Evolutionary conservation across 805 yeast species (phyloP), one percentile per base, ranked within the genome.

Genomic region (Suhomyces sp.): DNA sequence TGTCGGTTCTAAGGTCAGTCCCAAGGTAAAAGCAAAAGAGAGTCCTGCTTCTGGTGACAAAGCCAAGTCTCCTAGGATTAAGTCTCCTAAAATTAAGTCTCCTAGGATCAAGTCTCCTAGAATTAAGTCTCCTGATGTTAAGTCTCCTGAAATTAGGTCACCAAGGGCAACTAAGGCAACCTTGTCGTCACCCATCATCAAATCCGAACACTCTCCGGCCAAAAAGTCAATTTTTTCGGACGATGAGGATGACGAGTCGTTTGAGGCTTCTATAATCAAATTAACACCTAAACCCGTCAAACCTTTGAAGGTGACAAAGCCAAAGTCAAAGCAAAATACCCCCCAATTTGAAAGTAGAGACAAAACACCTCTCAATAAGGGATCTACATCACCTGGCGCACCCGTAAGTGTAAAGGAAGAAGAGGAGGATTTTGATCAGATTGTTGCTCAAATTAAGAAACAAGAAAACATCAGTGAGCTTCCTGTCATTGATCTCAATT

Each of bases 371-470:
- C 10, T n/a, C 29, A 41, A 41, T 6, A 31, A 31, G 4, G 9
- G n/a, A 6, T 9, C 4, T 13, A 6, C 7, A 13, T 2, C 17
- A n/a, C 35, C 35, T 31, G n/a, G 17, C 15, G 35, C n/a, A 10
- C 13, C 40, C 5, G 20, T 37, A 15, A 37, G 50, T 2, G 47
- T 63, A 7, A 59, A 62, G 20, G 68, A 66, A 31, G 72, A 68
- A 44, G 57, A 54, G 8, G 51, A 47, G 3, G 57, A 61, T 48
- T 69, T 67, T 52, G 70, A 69, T 52, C 49, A 55, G 17, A 55
- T 53, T 24, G 57, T 63, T 45, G 50, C 48, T 17, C 48, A 54
- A n/a, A 62, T 62, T 8, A 57, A 57, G 35, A 48, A 56, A 2
- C 49, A 52, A 47, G 50, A 47, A 40, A 31, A 40, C 10, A 13